Conservation (phyloP, 2,329 filamentous ascomycete genomes). For the Lecanoromycetidae sp. region DNA sequence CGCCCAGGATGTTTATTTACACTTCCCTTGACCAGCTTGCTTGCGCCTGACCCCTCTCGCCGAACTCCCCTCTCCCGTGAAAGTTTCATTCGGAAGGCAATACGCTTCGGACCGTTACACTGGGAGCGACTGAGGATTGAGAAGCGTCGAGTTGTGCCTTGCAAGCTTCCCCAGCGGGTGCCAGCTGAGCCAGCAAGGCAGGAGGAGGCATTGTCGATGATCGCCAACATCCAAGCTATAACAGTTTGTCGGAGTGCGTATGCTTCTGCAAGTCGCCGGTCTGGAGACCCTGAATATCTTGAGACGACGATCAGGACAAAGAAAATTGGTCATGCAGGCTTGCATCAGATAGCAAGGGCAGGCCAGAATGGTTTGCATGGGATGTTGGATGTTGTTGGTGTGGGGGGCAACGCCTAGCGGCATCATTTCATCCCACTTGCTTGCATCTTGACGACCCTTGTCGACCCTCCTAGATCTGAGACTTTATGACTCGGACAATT, state of each 20-base stretch:
- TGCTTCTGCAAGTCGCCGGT: neutral
- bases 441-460: no score
- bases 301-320: neutral
- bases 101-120: constrained; percentile 1
- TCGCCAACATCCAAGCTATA: neutral
- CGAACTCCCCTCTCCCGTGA: neutral
- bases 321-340: neutral
- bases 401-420: neutral
- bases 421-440: no score
- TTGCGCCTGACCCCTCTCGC: neutral
- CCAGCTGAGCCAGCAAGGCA: neutral
- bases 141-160: neutral
- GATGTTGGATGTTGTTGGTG: neutral
- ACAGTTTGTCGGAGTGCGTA: neutral
- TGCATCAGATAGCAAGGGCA: neutral
- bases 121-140: neutral
- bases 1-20: no score
- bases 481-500: no score
- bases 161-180: neutral
- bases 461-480: no score
- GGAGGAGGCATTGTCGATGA: constrained; percentile 2
- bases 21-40: no score
- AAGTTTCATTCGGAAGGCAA: neutral
- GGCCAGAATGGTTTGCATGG: no score
- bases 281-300: neutral